phyloP scores from a whole-genome alignment of 140 eudicot species.

The Ambrosia hybrid region DNA sequence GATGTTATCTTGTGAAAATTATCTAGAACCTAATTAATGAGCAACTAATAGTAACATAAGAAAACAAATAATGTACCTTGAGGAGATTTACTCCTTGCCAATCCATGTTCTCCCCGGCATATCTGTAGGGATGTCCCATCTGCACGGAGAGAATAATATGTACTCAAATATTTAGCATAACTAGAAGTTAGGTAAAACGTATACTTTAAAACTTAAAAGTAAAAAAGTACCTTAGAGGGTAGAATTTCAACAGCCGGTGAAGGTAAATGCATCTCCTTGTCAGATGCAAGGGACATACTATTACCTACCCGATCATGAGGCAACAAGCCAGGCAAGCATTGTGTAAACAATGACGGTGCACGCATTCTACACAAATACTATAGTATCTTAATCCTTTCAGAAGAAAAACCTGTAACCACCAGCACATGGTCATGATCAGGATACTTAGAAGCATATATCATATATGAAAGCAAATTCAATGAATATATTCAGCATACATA shows the following conservation, averaged over 20 bases:
- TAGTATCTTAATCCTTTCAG: slow-evolving; percentile 6
- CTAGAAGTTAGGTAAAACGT: neutral
- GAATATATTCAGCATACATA: neutral
- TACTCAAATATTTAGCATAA: slow-evolving; percentile 1
- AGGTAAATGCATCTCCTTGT: slow-evolving; percentile 53
- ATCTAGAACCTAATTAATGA: neutral
- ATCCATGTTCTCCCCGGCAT: slow-evolving; percentile 55
- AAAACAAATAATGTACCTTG: slow-evolving; percentile 37
- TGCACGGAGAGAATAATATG: slow-evolving; percentile 21
- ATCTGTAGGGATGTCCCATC: slow-evolving; percentile 55
- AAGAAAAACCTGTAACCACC: slow-evolving; percentile 19
- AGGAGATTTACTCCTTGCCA: slow-evolving; percentile 49
- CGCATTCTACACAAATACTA: slow-evolving; percentile 47
- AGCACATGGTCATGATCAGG: slow-evolving; percentile 20
- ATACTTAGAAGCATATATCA: neutral
- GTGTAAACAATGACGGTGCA: slow-evolving; percentile 64
- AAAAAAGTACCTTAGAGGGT: slow-evolving; percentile 58
- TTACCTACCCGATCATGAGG: slow-evolving; percentile 63
- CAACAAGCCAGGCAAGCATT: slow-evolving; percentile 65
- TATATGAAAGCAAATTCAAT: neutral
- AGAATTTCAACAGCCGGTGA: slow-evolving; percentile 75
- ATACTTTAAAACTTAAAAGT: neutral
- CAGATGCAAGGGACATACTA: slow-evolving; percentile 43
- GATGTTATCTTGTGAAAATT: too few relatives aligned
- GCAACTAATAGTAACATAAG: neutral